These are phyloP conservation scores for Termitomyces sp. DNA, from an alignment of 768 basidiomycete species.

Conservation along the genomic window DNA sequence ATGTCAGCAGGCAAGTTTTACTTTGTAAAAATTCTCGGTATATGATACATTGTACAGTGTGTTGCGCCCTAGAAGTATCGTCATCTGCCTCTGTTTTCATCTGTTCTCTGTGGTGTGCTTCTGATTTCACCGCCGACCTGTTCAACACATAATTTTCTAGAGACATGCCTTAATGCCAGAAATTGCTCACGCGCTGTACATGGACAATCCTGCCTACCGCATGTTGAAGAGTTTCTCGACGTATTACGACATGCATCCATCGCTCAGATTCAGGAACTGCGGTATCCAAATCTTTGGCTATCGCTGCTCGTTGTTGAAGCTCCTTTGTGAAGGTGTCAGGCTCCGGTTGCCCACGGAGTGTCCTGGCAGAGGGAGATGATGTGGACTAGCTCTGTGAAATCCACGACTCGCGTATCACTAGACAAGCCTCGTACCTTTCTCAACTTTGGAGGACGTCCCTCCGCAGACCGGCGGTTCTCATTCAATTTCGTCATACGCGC, in stretches of 20 bases:
- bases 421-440: slow-evolving; percentile 17
- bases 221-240: slow-evolving; percentile 21
- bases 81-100: background rate
- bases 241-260: slow-evolving; percentile 25
- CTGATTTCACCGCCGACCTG: slow-evolving; percentile 1
- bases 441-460: slow-evolving; percentile 12
- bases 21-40: background rate
- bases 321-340: slow-evolving; percentile 6
- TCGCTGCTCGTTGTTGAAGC: slow-evolving; percentile 8
- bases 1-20: background rate
- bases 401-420: background rate
- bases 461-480: background rate
- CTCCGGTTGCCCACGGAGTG: background rate
- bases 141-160: background rate
- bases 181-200: slow-evolving; percentile 13
- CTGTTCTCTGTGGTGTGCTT: background rate
- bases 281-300: slow-evolving; percentile 6
- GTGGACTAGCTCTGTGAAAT: slow-evolving; percentile 13
- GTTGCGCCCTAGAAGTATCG: background rate
- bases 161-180: background rate
- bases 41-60: background rate
- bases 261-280: slow-evolving; percentile 11
- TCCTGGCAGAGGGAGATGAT: slow-evolving; percentile 18
- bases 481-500: background rate
- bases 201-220: slow-evolving; percentile 23